Conservation (phyloP, 1,284 basidiomycete genomes). For the Ustilago hordei region DNA sequence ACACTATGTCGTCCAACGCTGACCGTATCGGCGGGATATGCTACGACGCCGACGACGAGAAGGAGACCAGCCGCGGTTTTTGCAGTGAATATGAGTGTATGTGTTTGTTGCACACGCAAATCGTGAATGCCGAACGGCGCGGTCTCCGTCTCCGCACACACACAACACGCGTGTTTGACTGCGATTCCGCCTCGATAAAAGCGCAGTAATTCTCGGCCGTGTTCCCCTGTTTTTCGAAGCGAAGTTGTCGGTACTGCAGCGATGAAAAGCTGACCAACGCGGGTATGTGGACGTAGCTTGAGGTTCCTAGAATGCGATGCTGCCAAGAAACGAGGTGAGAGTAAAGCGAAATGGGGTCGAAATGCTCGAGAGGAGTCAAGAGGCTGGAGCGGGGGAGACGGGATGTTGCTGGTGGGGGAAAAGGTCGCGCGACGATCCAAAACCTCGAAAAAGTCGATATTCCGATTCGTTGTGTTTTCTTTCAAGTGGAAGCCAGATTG, state of each 20-base stretch:
- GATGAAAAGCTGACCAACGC: background rate
- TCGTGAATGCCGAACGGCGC: background rate
- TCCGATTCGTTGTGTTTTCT: too few species aligned
- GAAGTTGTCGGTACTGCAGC: slow-evolving; percentile 2
- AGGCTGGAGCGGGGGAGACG: slow-evolving; percentile 10
- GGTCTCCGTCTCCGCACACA: slow-evolving; percentile 1
- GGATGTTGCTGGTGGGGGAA: slow-evolving; percentile 27
- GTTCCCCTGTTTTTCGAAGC: slow-evolving; percentile 11
- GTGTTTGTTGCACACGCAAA: slow-evolving; percentile 4
- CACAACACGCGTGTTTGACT: slow-evolving; percentile 5
- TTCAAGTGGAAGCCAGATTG: background rate
- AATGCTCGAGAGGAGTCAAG: slow-evolving; percentile 5
- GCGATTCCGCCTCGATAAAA: background rate
- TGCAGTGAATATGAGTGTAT: background rate
- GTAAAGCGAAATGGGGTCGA: background rate
- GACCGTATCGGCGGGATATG: background rate
- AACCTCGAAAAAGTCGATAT: background rate
- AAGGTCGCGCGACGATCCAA: slow-evolving; percentile 40
- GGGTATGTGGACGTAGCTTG: slow-evolving; percentile 19
- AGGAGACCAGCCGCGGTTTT: slow-evolving; percentile 8
- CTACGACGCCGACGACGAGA: background rate
- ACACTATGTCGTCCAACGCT: background rate
- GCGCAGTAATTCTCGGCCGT: slow-evolving; percentile 27
- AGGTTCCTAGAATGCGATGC: slow-evolving; percentile 1
- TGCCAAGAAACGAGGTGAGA: background rate